A percentile compares a stretch with the other conserved stretches of the same genome.
Conservation (phyloP, 23 red algal genomes). For the Agarophyton chilense region DNA sequence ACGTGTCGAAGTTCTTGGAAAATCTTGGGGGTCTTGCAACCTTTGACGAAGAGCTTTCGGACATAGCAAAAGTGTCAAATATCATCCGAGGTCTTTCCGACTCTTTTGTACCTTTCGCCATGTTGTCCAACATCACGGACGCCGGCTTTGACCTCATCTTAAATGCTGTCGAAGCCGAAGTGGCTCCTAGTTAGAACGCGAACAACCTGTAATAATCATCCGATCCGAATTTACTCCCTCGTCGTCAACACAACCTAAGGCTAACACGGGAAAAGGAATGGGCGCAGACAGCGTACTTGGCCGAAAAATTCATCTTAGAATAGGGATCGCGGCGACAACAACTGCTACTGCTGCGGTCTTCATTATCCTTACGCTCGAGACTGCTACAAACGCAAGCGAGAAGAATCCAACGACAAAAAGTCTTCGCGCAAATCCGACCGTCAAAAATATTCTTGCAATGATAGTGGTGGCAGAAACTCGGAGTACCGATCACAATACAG, state of each 20-base stretch:
- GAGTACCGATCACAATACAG: neutral
- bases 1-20: no score
- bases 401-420: no score
- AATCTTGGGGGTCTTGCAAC: no score
- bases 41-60: no score
- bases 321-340: neutral
- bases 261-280: no score
- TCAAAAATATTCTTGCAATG: neutral
- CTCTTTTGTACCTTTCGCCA: slow-evolving; percentile 26
- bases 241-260: neutral
- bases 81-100: slow-evolving; percentile 3
- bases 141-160: neutral
- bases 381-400: no score
- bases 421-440: neutral
- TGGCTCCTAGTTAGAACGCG: slow-evolving; percentile 3
- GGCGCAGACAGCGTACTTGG: no score
- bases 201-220: neutral
- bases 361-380: no score
- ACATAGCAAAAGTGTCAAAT: slow-evolving; percentile 10
- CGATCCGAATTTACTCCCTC: neutral
- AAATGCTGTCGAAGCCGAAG: neutral
- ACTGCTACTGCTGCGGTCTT: neutral
- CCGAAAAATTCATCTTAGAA: neutral
- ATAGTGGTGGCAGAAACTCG: neutral
- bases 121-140: neutral